phyloP scores from a whole-genome alignment of 31 red algal species.

The Endocladia muricata region DNA sequence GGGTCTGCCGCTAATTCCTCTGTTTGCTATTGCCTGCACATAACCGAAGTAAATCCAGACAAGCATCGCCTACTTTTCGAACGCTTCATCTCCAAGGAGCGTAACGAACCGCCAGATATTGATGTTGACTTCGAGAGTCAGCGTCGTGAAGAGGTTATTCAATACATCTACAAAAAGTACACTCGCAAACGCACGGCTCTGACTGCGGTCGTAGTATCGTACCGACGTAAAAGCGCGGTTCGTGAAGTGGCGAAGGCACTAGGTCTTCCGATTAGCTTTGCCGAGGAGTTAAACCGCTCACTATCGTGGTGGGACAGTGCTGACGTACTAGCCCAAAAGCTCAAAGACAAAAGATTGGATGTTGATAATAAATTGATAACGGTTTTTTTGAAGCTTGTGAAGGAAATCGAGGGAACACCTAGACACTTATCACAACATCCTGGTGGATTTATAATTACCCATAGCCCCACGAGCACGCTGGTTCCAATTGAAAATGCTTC shows the following conservation, averaged over 20 bases:
- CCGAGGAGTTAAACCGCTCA: background rate
- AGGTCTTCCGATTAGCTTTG: too few species aligned
- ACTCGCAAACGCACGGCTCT: background rate
- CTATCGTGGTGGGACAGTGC: background rate
- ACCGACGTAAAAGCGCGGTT: background rate
- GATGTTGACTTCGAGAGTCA: conserved; percentile 67
- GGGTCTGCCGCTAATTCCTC: conserved; percentile 73
- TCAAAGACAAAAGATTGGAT: too few species aligned
- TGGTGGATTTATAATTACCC: conserved; percentile 49
- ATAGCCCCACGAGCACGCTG: conserved; percentile 33
- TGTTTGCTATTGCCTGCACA: conserved; percentile 60
- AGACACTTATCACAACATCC: conserved; percentile 15
- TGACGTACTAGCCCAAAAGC: background rate
- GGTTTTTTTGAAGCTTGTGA: too few species aligned
- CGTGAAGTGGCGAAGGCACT: background rate
- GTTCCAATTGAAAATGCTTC: conserved; percentile 27
- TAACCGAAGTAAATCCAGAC: conserved; percentile 70
- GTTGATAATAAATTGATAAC: too few species aligned
- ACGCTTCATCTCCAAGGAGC: conserved; percentile 72
- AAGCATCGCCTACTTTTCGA: conserved; percentile 75
- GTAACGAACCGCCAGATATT: conserved; percentile 65
- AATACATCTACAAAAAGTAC: conserved; percentile 62
- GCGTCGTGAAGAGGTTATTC: conserved; percentile 67
- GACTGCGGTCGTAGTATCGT: background rate
- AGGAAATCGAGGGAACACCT: background rate